Base-by-base conservation (phyloP, 164 flowering plant species). In the Protea cynaroides region DNA sequence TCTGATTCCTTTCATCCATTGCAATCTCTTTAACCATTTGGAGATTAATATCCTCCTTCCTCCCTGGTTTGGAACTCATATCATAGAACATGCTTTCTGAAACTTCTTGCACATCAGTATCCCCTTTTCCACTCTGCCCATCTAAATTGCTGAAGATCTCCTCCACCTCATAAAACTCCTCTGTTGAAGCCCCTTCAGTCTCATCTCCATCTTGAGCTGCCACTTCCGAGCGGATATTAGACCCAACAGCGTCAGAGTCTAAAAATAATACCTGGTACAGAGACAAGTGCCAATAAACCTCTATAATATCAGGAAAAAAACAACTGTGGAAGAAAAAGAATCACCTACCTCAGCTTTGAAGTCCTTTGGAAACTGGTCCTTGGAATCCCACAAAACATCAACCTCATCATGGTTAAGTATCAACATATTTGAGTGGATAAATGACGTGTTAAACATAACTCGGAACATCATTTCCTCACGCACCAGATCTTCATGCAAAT, bases 111-210 rank as follows among this genome's bases (percentile, higher is more conserved):
- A 51, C 17, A 10, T 25, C 40, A 18, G 36, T 34, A 21, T 22
- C 55, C 46, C 38, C 25, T 40, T 55, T 46, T 47, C 62, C 68
- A 47, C 29, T 86, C 11, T 68, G 78, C 15, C 51, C 84, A 61
- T 84, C 90, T 4, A 72, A 78, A 78, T 75, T 84, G 83, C 89
- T 88, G 65, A 94, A 94, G 37, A 85, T 85, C 83, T 94, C 97
- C 72, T 91, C 96, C 62, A 82, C 98, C 83, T 94, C 97, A 80
- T 81, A 91, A 70, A 94, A 94, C 67, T 90, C 98, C 70, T 93
- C 97, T 37, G 86, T 80, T 51, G 87, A 78, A 72, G 80, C 78
- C 65, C 68, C 71, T 62, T 81, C 96, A 29, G 65, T 65, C 66
- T 81, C 90, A 73, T 71, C 80, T 25, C 66, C 90, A 75, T 85